Evolutionary conservation across 768 basidiomycete species (phyloP), one percentile per base, ranked within the genome.

Genomic region (Porpolomopsis calyptriformis): DNA sequence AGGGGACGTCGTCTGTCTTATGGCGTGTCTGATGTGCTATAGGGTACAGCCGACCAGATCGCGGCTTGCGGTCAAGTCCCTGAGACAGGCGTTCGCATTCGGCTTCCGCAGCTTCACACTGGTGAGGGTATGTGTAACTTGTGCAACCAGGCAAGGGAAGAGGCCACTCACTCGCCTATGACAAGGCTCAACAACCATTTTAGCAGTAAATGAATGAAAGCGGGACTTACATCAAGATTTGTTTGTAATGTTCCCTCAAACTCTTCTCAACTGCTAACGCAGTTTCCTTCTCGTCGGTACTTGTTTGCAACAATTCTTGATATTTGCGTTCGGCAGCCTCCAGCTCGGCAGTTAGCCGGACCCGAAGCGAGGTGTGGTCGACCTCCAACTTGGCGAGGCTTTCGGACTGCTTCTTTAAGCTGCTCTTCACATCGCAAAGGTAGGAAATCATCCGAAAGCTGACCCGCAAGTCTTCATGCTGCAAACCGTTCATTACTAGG

Each of bases 381-480:
- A 58, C 58, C 47, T 63, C 61, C 31, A 70, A 52, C 11, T 52
- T 39, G 7, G 62, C 54, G 4, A 62, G 57, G 19, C 58, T 60
- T 31, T 61, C 59, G 43, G 67, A 68, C 38, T 65, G 54, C 4
- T 55, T 45, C 40, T 61, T 57, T 44, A 71, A 55, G 48, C 58
- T 66, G 29, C 65, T 59, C 58, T 72, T 74, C 7, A 69, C 62
- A 23, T 78, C 74, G 51, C 67, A 68, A 20, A 77, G 56, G 50
- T 74, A 76, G 19, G 68, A 61, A 22, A 80, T 62, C 60, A 80
- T 63, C 40, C 71, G 63, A 53, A 64, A 68, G 45, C 69, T 67
- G 46, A 70, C 65, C 51, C 72, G 64, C 54, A 80, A 64, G 42
- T 77, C 76, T 18, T 63, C 63, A 46, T 73, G 75, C 78, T 80